Base-by-base conservation (phyloP, 106 monocot species). In the Iris macrosiphon region DNA sequence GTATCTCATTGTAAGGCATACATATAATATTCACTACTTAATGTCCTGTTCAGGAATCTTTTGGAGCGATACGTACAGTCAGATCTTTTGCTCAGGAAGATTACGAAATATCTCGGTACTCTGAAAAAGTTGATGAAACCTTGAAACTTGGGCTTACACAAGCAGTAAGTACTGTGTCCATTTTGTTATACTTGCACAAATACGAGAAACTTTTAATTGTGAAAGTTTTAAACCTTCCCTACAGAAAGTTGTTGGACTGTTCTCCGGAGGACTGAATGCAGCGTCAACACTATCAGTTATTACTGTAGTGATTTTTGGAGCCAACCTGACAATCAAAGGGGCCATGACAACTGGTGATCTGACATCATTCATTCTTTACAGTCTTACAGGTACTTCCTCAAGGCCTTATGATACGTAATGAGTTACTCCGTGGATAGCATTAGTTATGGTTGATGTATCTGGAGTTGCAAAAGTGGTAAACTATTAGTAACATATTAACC, bases 61-160 rank as follows among this genome's bases (percentile, higher is more conserved):
- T 99, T 78, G 87, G 98, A 33, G 87, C 91, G n/a, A 69, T 99
- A 65, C 86, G 98, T 24, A 99, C 98, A 18, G 98, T 99, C 22
- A 87, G 91, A 50, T 99, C 87, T 7, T 99, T 99, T 57, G 91
- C 98, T 24, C 98, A 99, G 52, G 98, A 99, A 49, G 67, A 61
- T 37, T 81, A 77, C 57, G 98, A 99, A 75, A 57, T 87, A 45
- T 87, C 80, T 51, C 90, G 87, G 18, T 99, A 99, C 62, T 83
- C 86, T 59, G 78, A 76, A 26, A 99, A 87, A 81, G 98, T 99
- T 37, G 83, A 91, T 29, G 83, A 91, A 55, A 99, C 91, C 1
- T 64, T 99, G 62, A 87, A 84, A n/a, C 89, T 99, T 69, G 98
- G 98, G 15, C 91, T 99, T 52, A 77, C 74, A 51, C 98, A 99